Evolutionary conservation across 257 asterid species (phyloP).

Genomic region (Solanum peruvianum): DNA sequence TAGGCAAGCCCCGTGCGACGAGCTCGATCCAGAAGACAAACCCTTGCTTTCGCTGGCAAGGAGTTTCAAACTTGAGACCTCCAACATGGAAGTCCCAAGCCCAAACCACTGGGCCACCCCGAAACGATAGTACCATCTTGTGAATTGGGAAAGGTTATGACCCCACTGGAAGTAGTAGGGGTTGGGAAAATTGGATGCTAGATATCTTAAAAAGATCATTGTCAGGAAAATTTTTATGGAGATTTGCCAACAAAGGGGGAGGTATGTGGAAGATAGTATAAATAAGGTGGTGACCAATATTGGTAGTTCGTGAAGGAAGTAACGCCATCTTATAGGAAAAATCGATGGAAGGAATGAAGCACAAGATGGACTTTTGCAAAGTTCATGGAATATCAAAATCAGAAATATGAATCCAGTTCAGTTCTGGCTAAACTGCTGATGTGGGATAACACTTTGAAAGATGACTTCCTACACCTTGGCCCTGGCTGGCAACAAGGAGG

Average conservation of each 20-base stretch:
- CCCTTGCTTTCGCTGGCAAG: no score
- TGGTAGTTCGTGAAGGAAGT: not conserved
- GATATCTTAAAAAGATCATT: not conserved
- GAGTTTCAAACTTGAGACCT: no score
- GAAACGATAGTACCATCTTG: not conserved
- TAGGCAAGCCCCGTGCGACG: no score
- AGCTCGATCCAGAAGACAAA: no score
- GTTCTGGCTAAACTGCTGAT: not conserved
- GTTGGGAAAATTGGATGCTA: not conserved
- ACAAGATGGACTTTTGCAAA: not conserved
- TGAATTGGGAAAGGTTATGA: not conserved
- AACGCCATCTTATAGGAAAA: not conserved
- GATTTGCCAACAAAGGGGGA: not conserved
- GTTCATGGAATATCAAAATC: not conserved
- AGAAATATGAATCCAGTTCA: not conserved
- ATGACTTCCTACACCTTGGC: not conserved
- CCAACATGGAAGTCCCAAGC: no score
- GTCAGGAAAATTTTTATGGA: not conserved
- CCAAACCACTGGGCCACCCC: no score
- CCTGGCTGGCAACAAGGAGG: not conserved
- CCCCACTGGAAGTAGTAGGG: not conserved
- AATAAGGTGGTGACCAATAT: not conserved
- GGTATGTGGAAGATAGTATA: not conserved
- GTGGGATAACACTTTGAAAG: not conserved
- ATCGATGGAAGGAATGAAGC: not conserved